Conservation (phyloP, 495 filamentous ascomycete species). For the Aspergillus cristatus region DNA sequence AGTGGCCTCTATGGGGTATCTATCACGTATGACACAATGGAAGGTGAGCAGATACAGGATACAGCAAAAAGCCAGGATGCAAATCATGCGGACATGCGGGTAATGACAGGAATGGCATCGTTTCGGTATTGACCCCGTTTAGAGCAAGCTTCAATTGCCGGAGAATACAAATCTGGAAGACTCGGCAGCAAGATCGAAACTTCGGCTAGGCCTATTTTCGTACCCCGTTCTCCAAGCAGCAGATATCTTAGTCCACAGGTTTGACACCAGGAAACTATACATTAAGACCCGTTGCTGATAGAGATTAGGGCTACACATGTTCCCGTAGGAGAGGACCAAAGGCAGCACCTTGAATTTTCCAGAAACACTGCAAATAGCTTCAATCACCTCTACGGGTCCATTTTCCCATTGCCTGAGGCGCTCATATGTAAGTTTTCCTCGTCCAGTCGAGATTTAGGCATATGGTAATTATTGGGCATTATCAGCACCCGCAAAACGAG, state of each 20-base stretch:
- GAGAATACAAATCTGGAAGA: constrained; percentile 46
- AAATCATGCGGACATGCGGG: no score
- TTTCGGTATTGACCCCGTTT: constrained; percentile 5
- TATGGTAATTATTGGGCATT: constrained; percentile 6
- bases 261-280: constrained; percentile 6
- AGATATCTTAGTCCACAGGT: constrained; percentile 84
- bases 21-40: constrained; percentile 96
- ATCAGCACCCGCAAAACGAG: constrained; percentile 62
- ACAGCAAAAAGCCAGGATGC: no score
- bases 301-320: constrained; percentile 72
- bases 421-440: constrained; percentile 56
- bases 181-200: constrained; percentile 40
- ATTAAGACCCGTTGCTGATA: constrained; percentile 10
- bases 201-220: constrained; percentile 89
- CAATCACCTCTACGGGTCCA: constrained; percentile 57
- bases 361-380: constrained; percentile 76
- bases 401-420: constrained; percentile 63
- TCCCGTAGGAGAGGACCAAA: constrained; percentile 89
- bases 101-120: no score
- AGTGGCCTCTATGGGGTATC: constrained; percentile 76
- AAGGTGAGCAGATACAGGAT: constrained; percentile 55
- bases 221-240: constrained; percentile 95
- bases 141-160: constrained; percentile 62
- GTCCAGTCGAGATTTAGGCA: neutral
- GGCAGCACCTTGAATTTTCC: constrained; percentile 88